Conservation (phyloP, 768 basidiomycete species). For the Galerina sulciceps region DNA sequence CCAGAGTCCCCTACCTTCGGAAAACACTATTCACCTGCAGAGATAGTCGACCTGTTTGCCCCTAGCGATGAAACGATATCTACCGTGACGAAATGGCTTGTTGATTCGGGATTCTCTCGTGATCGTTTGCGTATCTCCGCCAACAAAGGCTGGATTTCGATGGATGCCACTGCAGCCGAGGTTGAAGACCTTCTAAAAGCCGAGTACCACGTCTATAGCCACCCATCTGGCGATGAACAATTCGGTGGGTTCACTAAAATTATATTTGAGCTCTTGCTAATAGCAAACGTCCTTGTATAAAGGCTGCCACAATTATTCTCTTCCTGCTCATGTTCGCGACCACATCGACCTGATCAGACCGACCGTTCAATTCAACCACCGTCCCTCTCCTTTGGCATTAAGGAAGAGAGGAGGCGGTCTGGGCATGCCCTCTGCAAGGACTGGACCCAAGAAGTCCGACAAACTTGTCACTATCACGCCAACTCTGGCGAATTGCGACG, state of each 20-base stretch:
- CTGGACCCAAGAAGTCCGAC: slow-evolving; percentile 29
- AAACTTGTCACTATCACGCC: slow-evolving; percentile 27
- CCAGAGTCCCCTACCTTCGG: slow-evolving; percentile 56
- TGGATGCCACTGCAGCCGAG: slow-evolving; percentile 47
- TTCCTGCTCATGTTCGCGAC: slow-evolving; percentile 42
- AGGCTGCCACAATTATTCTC: slow-evolving; percentile 45
- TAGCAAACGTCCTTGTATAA: background rate
- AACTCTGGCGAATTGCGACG: slow-evolving; percentile 27
- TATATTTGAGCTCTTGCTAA: background rate
- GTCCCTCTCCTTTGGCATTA: slow-evolving; percentile 23
- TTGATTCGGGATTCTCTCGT: slow-evolving; percentile 41
- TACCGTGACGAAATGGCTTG: slow-evolving; percentile 49
- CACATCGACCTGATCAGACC: slow-evolving; percentile 49
- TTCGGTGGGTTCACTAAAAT: slow-evolving; percentile 30
- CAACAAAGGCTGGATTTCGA: slow-evolving; percentile 47
- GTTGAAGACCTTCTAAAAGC: slow-evolving; percentile 44
- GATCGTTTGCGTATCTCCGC: slow-evolving; percentile 42
- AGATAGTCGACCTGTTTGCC: slow-evolving; percentile 51
- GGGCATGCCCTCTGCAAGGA: slow-evolving; percentile 21
- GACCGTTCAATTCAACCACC: slow-evolving; percentile 44
- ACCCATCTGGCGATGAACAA: slow-evolving; percentile 42
- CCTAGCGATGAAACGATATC: slow-evolving; percentile 49
- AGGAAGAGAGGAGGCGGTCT: slow-evolving; percentile 27
- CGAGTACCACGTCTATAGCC: slow-evolving; percentile 50
- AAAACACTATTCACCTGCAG: slow-evolving; percentile 48